phyloP scores from a whole-genome alignment of 768 basidiomycete species.

The Termitomyces sp. region DNA sequence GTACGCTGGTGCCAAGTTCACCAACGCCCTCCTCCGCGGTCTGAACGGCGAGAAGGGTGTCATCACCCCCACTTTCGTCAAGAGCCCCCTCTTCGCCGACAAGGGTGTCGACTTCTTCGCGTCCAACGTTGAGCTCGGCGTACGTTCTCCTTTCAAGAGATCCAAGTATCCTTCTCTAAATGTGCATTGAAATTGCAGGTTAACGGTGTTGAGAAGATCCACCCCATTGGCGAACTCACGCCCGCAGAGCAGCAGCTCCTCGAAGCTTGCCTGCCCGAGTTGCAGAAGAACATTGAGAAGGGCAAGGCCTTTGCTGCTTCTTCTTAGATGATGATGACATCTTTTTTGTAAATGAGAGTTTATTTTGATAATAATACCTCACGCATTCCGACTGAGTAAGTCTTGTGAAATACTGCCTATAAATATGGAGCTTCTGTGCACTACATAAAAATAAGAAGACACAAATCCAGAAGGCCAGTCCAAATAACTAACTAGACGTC shows the following conservation, averaged over 20 bases:
- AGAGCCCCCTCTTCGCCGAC: slow-evolving; percentile 78
- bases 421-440: not conserved
- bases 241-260: slow-evolving; percentile 83
- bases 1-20: slow-evolving; percentile 90
- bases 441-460: not conserved
- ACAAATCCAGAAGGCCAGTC: not conserved
- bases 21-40: slow-evolving; percentile 75
- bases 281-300: slow-evolving; percentile 98
- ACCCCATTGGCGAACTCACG: slow-evolving; percentile 75
- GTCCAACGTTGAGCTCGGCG: slow-evolving; percentile 89
- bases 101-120: slow-evolving; percentile 95
- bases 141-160: slow-evolving; percentile 36
- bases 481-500: not conserved
- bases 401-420: not conserved
- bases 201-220: slow-evolving; percentile 91
- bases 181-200: slow-evolving; percentile 36
- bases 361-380: not conserved
- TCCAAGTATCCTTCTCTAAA: slow-evolving; percentile 1
- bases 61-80: slow-evolving; percentile 81
- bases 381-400: not conserved
- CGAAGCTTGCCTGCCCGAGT: slow-evolving; percentile 82
- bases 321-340: slow-evolving; percentile 21
- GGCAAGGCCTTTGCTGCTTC: slow-evolving; percentile 76
- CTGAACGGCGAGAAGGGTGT: slow-evolving; percentile 87
- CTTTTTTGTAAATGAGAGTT: not conserved